Percentiles rank a stretch among this genome's conserved stretches.
These are phyloP conservation scores for Pachysolen tannophilus DNA, from an alignment of 805 yeast genomes.

Conservation along the genomic window DNA sequence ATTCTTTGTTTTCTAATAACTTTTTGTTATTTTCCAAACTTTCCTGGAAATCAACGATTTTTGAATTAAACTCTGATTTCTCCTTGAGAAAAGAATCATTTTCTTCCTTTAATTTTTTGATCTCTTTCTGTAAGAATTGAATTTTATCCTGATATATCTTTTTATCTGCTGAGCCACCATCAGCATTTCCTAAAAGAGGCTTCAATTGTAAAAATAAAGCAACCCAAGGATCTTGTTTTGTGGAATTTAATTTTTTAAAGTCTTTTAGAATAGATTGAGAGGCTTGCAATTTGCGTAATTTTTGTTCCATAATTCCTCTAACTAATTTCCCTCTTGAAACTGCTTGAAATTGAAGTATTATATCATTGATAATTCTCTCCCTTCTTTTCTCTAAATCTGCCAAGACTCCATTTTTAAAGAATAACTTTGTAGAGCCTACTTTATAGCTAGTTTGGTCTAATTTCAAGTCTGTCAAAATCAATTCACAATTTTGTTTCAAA, in stretches of 20 bases:
- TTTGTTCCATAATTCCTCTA: constrained; percentile 37
- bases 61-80: constrained; percentile 2
- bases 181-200: constrained; percentile 47
- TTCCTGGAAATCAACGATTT: constrained; percentile 19
- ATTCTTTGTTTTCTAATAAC: constrained; percentile 38
- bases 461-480: constrained; percentile 53
- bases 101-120: constrained; percentile 37
- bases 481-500: constrained; percentile 60
- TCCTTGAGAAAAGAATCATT: constrained; percentile 9
- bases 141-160: constrained; percentile 49
- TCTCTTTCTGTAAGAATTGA: constrained; percentile 47
- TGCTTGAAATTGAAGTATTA: constrained; percentile 58
- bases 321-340: constrained; percentile 53
- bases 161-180: constrained; percentile 11
- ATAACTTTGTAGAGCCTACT: constrained; percentile 65
- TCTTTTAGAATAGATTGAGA: constrained; percentile 60
- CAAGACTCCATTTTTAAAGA: constrained; percentile 69
- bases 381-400: constrained; percentile 74
- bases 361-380: constrained; percentile 49
- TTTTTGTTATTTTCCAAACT: constrained; percentile 30
- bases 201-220: constrained; percentile 59
- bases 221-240: constrained; percentile 70
- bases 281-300: constrained; percentile 59
- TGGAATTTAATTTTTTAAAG: constrained; percentile 40
- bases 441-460: constrained; percentile 55